These are phyloP conservation scores for Colletotrichum aenigma DNA, from an alignment of 2,329 filamentous ascomycete species.

Conservation along the genomic window DNA sequence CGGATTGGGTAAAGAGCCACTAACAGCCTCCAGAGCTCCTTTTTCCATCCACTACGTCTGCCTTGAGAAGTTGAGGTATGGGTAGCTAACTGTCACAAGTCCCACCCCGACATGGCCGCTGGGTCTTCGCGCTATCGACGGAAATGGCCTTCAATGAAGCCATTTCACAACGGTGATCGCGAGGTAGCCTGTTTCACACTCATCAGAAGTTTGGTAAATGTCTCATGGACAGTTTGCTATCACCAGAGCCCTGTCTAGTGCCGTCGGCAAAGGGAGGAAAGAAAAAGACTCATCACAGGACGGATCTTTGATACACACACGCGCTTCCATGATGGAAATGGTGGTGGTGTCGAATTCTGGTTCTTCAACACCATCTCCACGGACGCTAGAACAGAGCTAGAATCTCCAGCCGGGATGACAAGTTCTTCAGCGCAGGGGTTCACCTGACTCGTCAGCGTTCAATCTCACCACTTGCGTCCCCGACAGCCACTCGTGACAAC, in stretches of 20 bases:
- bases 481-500: background rate
- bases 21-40: background rate
- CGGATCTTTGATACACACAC: background rate
- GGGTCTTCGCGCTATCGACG: background rate
- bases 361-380: background rate
- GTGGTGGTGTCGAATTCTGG: background rate
- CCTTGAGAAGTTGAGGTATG: background rate
- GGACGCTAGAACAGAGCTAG: slow-evolving; percentile 16
- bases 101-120: slow-evolving; percentile 4
- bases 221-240: background rate
- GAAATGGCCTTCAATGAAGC: background rate
- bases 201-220: background rate
- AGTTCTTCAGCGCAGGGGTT: slow-evolving; percentile 2
- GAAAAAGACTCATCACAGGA: background rate
- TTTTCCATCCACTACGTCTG: background rate
- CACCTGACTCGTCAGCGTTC: slow-evolving; percentile 8
- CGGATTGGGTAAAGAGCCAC: background rate
- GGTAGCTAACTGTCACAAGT: background rate
- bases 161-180: background rate
- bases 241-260: background rate
- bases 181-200: background rate
- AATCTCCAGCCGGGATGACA: background rate
- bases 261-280: background rate
- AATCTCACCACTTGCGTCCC: background rate
- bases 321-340: background rate